Percentiles rank a stretch among this genome's conserved stretches.
phyloP scores from a whole-genome alignment of 306 rosid genomes.

The Mimosa bimucronata region DNA sequence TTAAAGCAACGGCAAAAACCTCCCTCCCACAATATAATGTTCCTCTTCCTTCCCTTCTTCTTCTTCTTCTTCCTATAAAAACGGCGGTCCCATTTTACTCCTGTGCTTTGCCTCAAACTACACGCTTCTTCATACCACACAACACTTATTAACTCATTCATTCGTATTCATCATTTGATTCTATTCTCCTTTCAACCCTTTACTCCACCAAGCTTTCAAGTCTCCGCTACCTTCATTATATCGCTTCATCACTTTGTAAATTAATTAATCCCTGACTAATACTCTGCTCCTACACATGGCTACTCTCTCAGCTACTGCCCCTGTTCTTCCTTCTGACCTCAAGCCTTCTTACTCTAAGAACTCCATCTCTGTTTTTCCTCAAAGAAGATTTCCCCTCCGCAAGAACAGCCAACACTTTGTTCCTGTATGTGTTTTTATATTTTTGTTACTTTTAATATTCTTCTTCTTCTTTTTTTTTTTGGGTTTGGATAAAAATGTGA shows the following conservation, averaged over 20 bases:
- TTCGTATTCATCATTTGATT: neutral
- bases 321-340: slow-evolving; percentile 58
- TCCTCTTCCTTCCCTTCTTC: neutral
- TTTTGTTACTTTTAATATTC: neutral
- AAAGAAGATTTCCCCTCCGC: slow-evolving; percentile 40
- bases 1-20: slow-evolving; percentile 47
- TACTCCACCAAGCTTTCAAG: neutral
- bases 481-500: neutral
- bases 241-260: neutral
- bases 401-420: slow-evolving; percentile 56
- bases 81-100: neutral
- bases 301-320: slow-evolving; percentile 54
- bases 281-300: slow-evolving; percentile 46
- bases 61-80: neutral
- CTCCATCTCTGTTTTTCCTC: slow-evolving; percentile 32
- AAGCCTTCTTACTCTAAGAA: slow-evolving; percentile 48
- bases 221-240: neutral
- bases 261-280: neutral
- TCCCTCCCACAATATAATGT: neutral
- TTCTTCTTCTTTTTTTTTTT: neutral
- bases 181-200: neutral
- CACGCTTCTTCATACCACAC: slow-evolving; percentile 46
- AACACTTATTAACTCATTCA: neutral
- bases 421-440: slow-evolving; percentile 48
- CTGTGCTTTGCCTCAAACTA: neutral